Evolutionary conservation across 1,284 basidiomycete genomes (phyloP).

Genomic region (Marasmius oreades): DNA sequence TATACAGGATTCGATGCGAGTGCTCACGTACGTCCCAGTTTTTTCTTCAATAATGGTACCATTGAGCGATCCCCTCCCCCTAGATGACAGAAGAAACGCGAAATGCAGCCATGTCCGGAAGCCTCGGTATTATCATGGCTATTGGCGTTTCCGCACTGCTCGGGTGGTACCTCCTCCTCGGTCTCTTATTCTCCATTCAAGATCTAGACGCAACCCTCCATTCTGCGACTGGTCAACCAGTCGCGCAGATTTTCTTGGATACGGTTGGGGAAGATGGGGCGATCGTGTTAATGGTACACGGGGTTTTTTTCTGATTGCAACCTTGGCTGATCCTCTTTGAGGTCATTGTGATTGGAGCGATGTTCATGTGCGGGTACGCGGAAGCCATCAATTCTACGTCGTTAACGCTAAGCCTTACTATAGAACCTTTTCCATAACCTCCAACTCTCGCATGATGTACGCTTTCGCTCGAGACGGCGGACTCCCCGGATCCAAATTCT

Average conservation of each 20-base stretch:
- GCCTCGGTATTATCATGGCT: constrained; percentile 65
- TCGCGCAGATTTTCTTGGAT: constrained; percentile 74
- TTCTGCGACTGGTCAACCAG: constrained; percentile 60
- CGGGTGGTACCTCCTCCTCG: constrained; percentile 70
- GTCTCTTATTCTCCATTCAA: constrained; percentile 74
- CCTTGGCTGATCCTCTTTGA: constrained; percentile 15
- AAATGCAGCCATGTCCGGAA: constrained; percentile 67
- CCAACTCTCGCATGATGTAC: constrained; percentile 79
- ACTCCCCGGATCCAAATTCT: constrained; percentile 65
- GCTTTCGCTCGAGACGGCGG: constrained; percentile 70
- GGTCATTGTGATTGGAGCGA: constrained; percentile 66
- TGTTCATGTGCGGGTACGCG: constrained; percentile 66
- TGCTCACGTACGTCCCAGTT: constrained; percentile 50
- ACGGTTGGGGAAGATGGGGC: constrained; percentile 69
- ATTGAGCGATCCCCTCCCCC: too few relatives aligned
- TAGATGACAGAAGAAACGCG: constrained; percentile 79
- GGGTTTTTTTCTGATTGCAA: neutral
- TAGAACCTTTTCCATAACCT: constrained; percentile 72
- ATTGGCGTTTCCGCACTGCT: constrained; percentile 72
- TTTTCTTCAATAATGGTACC: too few relatives aligned
- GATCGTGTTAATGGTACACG: constrained; percentile 62
- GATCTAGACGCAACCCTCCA: constrained; percentile 54
- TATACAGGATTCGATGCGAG: constrained; percentile 63
- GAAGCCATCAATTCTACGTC: neutral
- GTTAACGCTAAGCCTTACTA: too few relatives aligned